Conservation (phyloP, 2,329 filamentous ascomycete species). For the Diaporthe longicolla region DNA sequence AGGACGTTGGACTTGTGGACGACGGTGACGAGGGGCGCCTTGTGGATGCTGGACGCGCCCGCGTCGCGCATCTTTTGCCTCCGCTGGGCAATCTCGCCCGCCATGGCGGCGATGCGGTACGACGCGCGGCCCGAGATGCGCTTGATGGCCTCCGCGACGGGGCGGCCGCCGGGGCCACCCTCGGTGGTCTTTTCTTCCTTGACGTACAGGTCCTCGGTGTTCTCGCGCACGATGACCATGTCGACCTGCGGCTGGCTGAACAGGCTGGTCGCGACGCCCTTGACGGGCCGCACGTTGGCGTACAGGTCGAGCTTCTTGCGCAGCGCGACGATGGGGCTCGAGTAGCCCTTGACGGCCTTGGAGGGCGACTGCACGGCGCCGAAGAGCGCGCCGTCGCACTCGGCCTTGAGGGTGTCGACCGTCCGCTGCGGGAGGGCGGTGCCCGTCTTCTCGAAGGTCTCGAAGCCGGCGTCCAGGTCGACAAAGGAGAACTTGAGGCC, state of each 20-base stretch:
- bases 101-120: constrained; percentile 90
- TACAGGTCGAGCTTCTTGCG: constrained; percentile 96
- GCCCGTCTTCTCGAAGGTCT: constrained; percentile 92
- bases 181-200: constrained; percentile 93
- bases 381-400: constrained; percentile 97
- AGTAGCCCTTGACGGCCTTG: constrained; percentile 93
- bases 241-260: constrained; percentile 76
- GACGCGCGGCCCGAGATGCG: constrained; percentile 91
- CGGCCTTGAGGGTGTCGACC: constrained; percentile 86
- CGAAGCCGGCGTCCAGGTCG: constrained; percentile 92
- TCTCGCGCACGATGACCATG: constrained; percentile 98
- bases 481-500: constrained; percentile 95
- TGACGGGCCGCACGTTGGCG: constrained; percentile 97
- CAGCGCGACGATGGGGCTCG: constrained; percentile 94
- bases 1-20: constrained; percentile 99
- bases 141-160: constrained; percentile 97
- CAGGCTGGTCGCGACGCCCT: constrained; percentile 77
- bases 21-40: constrained; percentile 85
- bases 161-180: constrained; percentile 76
- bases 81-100: constrained; percentile 92
- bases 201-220: constrained; percentile 98
- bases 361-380: constrained; percentile 95
- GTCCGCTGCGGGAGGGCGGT: constrained; percentile 91
- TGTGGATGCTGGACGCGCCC: constrained; percentile 73
- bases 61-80: constrained; percentile 83